Evolutionary conservation across 2,329 filamentous ascomycete genomes (phyloP).

Genomic region (Trichocomaceae sp.): DNA sequence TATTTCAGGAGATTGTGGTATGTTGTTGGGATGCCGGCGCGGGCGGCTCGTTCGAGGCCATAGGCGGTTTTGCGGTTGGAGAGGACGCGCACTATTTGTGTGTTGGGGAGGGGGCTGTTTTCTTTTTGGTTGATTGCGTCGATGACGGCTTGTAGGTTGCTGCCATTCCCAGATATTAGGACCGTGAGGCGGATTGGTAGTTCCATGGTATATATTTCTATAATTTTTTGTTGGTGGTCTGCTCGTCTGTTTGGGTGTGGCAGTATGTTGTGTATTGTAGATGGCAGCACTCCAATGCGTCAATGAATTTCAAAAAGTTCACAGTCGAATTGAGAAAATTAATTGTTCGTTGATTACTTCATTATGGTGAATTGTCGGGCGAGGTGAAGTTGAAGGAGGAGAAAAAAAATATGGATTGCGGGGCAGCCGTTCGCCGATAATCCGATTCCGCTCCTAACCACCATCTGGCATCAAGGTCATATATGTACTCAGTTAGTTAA

Average conservation of each 20-base stretch:
- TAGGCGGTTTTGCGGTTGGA: conserved; percentile 59
- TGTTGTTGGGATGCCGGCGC: conserved; percentile 60
- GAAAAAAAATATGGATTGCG: background rate
- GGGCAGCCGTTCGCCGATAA: background rate
- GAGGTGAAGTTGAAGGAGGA: too few relatives aligned
- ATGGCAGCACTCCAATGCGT: background rate
- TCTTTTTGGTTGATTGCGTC: conserved; percentile 43
- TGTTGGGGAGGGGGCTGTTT: conserved; percentile 45
- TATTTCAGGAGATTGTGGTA: conserved; percentile 78
- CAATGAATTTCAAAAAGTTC: too few relatives aligned
- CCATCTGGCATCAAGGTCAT: background rate
- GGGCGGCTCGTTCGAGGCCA: conserved; percentile 55
- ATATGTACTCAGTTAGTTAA: too few relatives aligned
- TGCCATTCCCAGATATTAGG: conserved; percentile 66
- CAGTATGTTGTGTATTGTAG: background rate
- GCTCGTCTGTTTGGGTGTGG: background rate
- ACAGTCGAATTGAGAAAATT: too few relatives aligned
- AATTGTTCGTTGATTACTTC: too few relatives aligned
- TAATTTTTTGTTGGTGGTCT: background rate
- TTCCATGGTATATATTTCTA: conserved; percentile 18
- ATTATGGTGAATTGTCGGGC: too few relatives aligned
- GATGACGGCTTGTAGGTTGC: conserved; percentile 73
- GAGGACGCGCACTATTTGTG: conserved; percentile 57
- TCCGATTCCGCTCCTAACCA: background rate
- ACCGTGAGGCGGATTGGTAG: conserved; percentile 52